Base-by-base conservation (phyloP, 176 grass and related monocot genomes). In the Bolboschoenus planiculmis region DNA sequence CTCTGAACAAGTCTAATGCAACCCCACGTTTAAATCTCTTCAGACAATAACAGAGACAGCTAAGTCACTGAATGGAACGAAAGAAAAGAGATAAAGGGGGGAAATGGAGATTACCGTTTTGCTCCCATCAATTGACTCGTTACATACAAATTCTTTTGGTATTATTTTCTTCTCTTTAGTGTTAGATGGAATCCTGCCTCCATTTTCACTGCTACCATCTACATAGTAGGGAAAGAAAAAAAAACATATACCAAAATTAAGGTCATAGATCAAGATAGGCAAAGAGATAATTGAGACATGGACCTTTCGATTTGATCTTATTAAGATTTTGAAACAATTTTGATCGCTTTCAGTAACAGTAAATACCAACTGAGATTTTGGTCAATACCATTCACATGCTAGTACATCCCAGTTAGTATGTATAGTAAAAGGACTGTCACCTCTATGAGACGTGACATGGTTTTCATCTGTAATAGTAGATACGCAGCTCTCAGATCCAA, bases 101-200 rank as follows among this genome's bases (percentile, higher is more conserved):
- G 50, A 57, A 72, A 15, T 34, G 59, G 36, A 79, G 30, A 46
- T 54, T 86, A 90, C 88, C 89, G 14, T 88, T 11, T 80, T 95
- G 78, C 9, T 51, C 26, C 84, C 91, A 83, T 99, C 93, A 85
- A 87, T 58, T 46, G 85, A 71, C 84, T 99, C 96, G 65, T 87
- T 90, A 40, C 82, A 78, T 34, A 86, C 50, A 90, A 90, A 86
- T 70, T 90, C 91, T 81, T 83, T 70, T 60, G 91, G 84, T 29
- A 44, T 29, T 1, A 31, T 64, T 81, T 64, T 81, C 56, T 63
- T 81, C 40, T 82, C 79, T 44, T 65, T 35, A 46, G 36, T 30
- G 37, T 18, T 16, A 48, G 56, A 61, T 43, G 34, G 26, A 29
- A 61, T 46, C 21, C 11, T 63, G 42, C 31, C 55, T 5, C 55